Evolutionary conservation across 2,329 filamentous ascomycete species (phyloP).

Genomic region (Pyrenophora teres): DNA sequence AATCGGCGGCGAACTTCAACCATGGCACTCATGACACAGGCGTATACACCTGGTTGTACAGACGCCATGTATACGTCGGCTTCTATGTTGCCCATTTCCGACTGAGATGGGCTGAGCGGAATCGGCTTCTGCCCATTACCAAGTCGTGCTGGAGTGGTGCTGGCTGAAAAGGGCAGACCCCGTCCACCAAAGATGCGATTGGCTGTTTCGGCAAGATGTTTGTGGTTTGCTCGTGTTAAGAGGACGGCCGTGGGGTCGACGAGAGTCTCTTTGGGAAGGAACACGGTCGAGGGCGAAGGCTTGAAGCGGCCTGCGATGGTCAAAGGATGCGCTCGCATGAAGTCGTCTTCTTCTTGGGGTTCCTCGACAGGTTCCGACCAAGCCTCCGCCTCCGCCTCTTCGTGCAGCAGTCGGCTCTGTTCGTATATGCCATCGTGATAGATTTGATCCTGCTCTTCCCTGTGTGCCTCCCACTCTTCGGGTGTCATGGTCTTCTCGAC

Average conservation of each 20-base stretch:
- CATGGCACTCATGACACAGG: conserved; percentile 68
- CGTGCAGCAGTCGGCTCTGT: conserved; percentile 49
- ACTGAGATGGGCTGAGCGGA: conserved; percentile 65
- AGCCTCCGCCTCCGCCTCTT: conserved; percentile 51
- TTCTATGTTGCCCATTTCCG: conserved; percentile 74
- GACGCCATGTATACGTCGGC: conserved; percentile 73
- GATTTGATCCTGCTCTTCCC: conserved; percentile 35
- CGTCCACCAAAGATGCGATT: conserved; percentile 76
- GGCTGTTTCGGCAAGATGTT: conserved; percentile 75
- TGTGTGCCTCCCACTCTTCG: conserved; percentile 42
- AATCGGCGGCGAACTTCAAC: conserved; percentile 76
- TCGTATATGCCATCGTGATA: conserved; percentile 48
- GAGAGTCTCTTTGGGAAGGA: conserved; percentile 72
- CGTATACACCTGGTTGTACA: conserved; percentile 72
- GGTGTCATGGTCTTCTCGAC: conserved; percentile 36
- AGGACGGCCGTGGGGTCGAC: conserved; percentile 71
- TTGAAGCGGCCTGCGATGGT: conserved; percentile 76
- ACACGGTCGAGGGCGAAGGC: conserved; percentile 73
- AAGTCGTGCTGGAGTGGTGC: conserved; percentile 62
- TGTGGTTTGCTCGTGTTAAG: conserved; percentile 66
- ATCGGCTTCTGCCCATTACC: conserved; percentile 66
- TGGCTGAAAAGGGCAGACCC: conserved; percentile 76
- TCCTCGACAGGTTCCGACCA: conserved; percentile 32
- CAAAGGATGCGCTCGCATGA: conserved; percentile 70
- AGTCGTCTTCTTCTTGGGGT: conserved; percentile 43